These are phyloP conservation scores for Penicillium griseofulvum DNA, from an alignment of 2,329 filamentous ascomycete genomes.

Conservation along the genomic window DNA sequence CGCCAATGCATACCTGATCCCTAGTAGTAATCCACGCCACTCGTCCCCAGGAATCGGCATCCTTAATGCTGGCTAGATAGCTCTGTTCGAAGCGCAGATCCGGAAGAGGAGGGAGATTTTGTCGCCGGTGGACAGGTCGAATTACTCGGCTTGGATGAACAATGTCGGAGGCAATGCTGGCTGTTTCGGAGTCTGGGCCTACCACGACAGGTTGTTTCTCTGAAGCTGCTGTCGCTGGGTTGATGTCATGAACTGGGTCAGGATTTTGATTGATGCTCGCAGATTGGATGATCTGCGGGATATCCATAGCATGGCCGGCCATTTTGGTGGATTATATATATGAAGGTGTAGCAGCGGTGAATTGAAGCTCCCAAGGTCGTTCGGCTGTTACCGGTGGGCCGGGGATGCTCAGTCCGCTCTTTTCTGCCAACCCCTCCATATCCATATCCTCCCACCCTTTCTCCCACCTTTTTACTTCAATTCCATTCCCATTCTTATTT, in stretches of 20 bases:
- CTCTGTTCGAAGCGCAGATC: conserved; percentile 97
- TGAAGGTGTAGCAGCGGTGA: background rate
- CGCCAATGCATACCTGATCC: conserved; percentile 67
- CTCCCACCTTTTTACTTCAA: conserved; percentile 11
- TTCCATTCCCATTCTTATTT: conserved; percentile 9
- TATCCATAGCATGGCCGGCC: conserved; percentile 60
- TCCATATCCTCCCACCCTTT: conserved; percentile 12
- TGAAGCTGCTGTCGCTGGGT: conserved; percentile 73
- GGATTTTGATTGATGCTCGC: conserved; percentile 73
- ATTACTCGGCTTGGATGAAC: conserved; percentile 39
- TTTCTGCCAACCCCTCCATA: conserved; percentile 27
- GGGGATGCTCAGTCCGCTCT: conserved; percentile 13
- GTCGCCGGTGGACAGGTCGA: conserved; percentile 36
- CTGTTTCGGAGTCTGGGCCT: conserved; percentile 41
- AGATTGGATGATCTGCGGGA: conserved; percentile 77
- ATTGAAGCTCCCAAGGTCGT: background rate
- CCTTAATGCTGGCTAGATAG: conserved; percentile 84
- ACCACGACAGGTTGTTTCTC: conserved; percentile 63
- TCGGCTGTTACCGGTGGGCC: conserved; percentile 10
- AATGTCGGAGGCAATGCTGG: conserved; percentile 50
- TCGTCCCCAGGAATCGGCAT: conserved; percentile 74
- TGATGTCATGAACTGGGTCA: conserved; percentile 70
- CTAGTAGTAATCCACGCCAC: conserved; percentile 79
- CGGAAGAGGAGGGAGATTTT: conserved; percentile 66
- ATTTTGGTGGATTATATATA: conserved; percentile 39